A percentile compares a stretch with the other conserved stretches of the same genome.
phyloP scores from a whole-genome alignment of 2,329 filamentous ascomycete species.

The Aspergillus sp. region DNA sequence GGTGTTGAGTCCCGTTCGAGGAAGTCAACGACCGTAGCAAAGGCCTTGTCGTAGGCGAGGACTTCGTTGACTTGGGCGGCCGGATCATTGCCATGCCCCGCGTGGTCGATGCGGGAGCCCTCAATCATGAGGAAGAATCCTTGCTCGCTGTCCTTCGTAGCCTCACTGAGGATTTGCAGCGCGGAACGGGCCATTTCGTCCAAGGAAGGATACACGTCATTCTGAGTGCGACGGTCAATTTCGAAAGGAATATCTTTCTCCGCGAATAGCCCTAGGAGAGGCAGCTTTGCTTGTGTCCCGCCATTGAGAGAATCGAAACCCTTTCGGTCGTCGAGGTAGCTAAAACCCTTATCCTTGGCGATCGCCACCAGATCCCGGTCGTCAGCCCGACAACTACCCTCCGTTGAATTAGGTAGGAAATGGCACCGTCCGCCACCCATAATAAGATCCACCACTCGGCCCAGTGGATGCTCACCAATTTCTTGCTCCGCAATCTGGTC shows the following conservation, averaged over 20 bases:
- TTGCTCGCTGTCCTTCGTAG: slow-evolving; percentile 79
- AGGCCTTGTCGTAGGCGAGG: slow-evolving; percentile 87
- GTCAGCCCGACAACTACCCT: slow-evolving; percentile 80
- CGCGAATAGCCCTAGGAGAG: slow-evolving; percentile 84
- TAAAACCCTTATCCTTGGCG: slow-evolving; percentile 77
- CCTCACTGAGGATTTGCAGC: slow-evolving; percentile 73
- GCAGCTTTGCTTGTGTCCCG: slow-evolving; percentile 69
- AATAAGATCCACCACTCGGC: slow-evolving; percentile 86
- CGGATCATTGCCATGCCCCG: slow-evolving; percentile 81
- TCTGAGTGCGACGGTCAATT: slow-evolving; percentile 78
- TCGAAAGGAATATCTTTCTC: slow-evolving; percentile 84
- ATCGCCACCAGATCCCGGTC: slow-evolving; percentile 71
- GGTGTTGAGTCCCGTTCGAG: slow-evolving; percentile 69
- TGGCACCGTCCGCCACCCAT: slow-evolving; percentile 91
- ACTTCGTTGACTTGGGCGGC: slow-evolving; percentile 88
- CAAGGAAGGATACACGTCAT: slow-evolving; percentile 80
- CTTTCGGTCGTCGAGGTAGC: slow-evolving; percentile 69
- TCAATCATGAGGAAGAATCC: slow-evolving; percentile 99
- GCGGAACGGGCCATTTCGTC: slow-evolving; percentile 89
- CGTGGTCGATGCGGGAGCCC: slow-evolving; percentile 93
- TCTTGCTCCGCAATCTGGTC: slow-evolving; percentile 92
- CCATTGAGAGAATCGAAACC: slow-evolving; percentile 73
- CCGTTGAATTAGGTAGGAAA: slow-evolving; percentile 79
- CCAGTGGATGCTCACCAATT: slow-evolving; percentile 82
- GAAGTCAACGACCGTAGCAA: slow-evolving; percentile 81